These are phyloP conservation scores for Trypanosoma boissoni DNA, from an alignment of 208 protist species.

Conservation along the genomic window DNA sequence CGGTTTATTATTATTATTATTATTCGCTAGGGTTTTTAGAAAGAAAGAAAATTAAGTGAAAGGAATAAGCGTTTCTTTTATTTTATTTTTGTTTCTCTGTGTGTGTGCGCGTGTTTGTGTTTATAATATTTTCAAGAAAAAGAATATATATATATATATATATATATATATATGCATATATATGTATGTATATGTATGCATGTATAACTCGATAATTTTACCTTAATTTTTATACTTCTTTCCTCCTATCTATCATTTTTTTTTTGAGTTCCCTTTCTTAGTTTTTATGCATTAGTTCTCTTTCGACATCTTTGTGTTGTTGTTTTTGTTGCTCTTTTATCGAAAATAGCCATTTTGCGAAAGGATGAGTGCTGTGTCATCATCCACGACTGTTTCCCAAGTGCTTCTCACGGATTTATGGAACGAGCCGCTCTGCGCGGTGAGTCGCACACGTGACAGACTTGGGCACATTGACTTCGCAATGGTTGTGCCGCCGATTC, in stretches of 20 bases:
- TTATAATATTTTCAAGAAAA: too few relatives aligned
- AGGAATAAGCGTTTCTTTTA: not conserved
- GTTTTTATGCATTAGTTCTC: slow-evolving; percentile 2
- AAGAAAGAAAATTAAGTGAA: too few relatives aligned
- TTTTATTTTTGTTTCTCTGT: not conserved
- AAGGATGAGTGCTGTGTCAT: not conserved
- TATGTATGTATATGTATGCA: not conserved
- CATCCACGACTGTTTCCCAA: slow-evolving; percentile 14
- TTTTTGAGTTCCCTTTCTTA: slow-evolving; percentile 1
- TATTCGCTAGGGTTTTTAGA: too few relatives aligned
- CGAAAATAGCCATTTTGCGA: too few relatives aligned
- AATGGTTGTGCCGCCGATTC: slow-evolving; percentile 74
- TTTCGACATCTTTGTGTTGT: not conserved
- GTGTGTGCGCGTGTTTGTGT: too few relatives aligned
- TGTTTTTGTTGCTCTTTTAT: not conserved
- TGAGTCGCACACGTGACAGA: slow-evolving; percentile 66
- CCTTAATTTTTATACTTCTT: slow-evolving; percentile 5
- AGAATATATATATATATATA: slow-evolving; percentile 2
- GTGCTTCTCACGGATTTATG: slow-evolving; percentile 71
- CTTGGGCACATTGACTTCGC: slow-evolving; percentile 86
- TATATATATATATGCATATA: slow-evolving; percentile 1
- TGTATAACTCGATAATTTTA: slow-evolving; percentile 8
- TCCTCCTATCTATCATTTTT: slow-evolving; percentile 1
- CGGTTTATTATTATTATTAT: too few relatives aligned
- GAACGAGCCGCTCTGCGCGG: slow-evolving; percentile 66